Conservation (phyloP, 2,329 filamentous ascomycete species). For the Microcyclospora tardicrescens region DNA sequence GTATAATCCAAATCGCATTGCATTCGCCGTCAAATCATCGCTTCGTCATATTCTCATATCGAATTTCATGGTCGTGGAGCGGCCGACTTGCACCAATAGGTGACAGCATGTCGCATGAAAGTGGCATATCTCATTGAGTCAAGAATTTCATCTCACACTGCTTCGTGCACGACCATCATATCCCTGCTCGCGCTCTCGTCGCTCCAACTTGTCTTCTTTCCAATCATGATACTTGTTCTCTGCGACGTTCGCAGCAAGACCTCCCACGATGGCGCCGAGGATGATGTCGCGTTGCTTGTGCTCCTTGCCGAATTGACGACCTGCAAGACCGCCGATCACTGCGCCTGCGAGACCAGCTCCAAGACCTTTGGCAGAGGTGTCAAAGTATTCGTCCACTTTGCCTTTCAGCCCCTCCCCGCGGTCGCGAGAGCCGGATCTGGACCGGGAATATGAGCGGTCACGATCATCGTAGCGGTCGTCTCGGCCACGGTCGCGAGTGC, state of each 20-base stretch:
- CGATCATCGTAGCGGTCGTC: conserved; percentile 8
- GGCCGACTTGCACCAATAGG: too few species aligned
- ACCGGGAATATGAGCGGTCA: conserved; percentile 11
- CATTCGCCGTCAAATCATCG: too few species aligned
- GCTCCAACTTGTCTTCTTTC: conserved; percentile 14
- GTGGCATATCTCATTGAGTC: conserved; percentile 2
- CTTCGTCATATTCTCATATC: too few species aligned
- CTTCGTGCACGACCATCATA: conserved; percentile 9
- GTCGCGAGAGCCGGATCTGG: conserved; percentile 13
- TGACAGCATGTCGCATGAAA: neutral
- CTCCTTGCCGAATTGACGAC: conserved; percentile 18
- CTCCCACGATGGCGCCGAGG: conserved; percentile 23
- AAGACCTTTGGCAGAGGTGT: conserved; percentile 18
- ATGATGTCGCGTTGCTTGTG: conserved; percentile 22
- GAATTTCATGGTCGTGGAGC: too few species aligned
- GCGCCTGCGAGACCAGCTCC: conserved; percentile 23
- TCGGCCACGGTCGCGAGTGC: conserved; percentile 12
- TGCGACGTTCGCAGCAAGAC: conserved; percentile 21
- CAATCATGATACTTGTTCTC: conserved; percentile 22
- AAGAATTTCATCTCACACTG: conserved; percentile 5
- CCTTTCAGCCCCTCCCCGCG: conserved; percentile 12
- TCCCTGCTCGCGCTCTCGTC: conserved; percentile 5
- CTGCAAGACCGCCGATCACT: conserved; percentile 22
- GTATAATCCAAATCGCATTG: too few species aligned
- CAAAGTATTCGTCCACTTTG: conserved; percentile 22